These are phyloP conservation scores for Stentor roeselii DNA, from an alignment of 73 alveolate genomes.

Conservation along the genomic window DNA sequence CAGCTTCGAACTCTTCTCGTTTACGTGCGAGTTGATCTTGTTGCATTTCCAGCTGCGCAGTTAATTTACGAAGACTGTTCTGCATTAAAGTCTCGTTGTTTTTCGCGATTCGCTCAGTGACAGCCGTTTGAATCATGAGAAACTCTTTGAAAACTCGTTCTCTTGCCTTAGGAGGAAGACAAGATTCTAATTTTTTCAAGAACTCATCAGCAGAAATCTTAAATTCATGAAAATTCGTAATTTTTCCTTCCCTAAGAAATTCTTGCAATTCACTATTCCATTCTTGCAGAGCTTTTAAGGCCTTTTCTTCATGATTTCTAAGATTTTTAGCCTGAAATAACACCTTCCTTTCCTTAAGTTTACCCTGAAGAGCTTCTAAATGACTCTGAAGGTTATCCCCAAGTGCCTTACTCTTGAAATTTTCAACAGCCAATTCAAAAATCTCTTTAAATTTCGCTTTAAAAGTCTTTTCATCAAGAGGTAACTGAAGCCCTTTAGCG, in stretches of 20 bases:
- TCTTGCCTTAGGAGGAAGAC: neutral
- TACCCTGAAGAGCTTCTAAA: neutral
- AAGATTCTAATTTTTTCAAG: neutral
- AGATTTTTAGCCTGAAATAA: neutral
- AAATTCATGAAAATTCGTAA: neutral
- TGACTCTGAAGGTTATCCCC: constrained; percentile 4
- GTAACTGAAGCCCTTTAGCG: constrained; percentile 28
- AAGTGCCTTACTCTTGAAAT: constrained; percentile 11
- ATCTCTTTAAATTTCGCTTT: neutral
- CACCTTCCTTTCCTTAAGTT: neutral
- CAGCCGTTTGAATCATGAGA: neutral
- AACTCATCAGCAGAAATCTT: neutral
- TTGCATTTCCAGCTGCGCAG: neutral
- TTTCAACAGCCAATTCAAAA: neutral
- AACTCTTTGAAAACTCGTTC: neutral
- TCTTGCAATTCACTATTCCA: neutral
- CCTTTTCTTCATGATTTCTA: neutral
- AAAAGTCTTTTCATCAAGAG: constrained; percentile 8
- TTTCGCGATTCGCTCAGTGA: neutral
- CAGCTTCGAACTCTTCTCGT: constrained; percentile 7
- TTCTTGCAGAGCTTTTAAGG: neutral
- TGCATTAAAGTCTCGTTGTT: neutral
- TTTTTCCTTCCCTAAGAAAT: neutral
- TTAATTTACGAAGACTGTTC: neutral
- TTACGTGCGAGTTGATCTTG: constrained; percentile 2